phyloP scores from a whole-genome alignment of 345 rosid species.

The Erodium maritimum region DNA sequence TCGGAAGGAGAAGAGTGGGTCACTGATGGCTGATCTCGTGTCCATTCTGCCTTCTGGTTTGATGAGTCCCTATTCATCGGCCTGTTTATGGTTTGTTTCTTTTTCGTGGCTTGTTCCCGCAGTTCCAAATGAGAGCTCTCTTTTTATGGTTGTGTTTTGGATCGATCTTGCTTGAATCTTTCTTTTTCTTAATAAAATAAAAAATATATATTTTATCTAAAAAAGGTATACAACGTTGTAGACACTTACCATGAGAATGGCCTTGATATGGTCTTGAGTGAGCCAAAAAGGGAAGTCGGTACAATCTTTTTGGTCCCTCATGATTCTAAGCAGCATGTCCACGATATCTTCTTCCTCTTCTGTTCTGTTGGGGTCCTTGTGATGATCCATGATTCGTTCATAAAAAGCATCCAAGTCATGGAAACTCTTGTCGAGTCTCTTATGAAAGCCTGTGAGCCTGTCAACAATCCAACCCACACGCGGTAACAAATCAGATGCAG shows the following conservation, averaged over 20 bases:
- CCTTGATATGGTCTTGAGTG: conserved; percentile 34
- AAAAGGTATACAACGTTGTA: no score
- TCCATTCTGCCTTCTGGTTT: no score
- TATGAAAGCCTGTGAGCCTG: conserved; percentile 17
- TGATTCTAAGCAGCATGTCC: conserved; percentile 29
- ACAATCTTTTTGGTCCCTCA: conserved; percentile 18
- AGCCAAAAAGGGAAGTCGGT: conserved; percentile 11
- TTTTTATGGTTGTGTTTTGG: no score
- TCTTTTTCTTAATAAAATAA: no score
- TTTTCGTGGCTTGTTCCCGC: no score
- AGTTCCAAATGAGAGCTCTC: no score
- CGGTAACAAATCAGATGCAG: conserved; percentile 25
- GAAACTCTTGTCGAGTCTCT: conserved; percentile 23
- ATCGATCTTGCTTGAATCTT: no score
- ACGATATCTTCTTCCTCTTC: conserved; percentile 26
- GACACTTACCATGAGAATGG: conserved; percentile 39
- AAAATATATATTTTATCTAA: no score
- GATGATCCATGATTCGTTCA: conserved; percentile 24
- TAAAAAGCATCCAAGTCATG: conserved; percentile 24
- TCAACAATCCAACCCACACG: conserved; percentile 26
- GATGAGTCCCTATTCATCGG: no score
- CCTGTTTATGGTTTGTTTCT: no score
- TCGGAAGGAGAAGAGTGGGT: no score
- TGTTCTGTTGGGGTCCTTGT: conserved; percentile 17
- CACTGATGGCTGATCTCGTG: no score